These are phyloP conservation scores for Amborella trichopoda DNA, from an alignment of 164 flowering plant genomes.

Conservation along the genomic window DNA sequence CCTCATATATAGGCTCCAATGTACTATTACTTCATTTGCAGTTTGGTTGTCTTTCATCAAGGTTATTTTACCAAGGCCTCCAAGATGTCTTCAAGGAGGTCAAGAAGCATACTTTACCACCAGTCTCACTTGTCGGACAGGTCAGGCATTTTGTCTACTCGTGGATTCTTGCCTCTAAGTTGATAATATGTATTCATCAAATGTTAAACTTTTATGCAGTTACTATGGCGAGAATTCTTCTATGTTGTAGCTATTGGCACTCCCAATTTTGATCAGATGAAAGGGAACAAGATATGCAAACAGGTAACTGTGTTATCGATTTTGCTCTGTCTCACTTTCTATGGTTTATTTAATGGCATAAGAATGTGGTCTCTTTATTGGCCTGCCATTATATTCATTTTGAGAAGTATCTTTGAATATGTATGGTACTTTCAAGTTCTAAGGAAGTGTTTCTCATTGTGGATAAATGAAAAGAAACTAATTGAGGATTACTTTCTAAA, in stretches of 20 bases:
- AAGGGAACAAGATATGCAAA: slow-evolving; percentile 70
- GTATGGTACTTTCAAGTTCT: too few species aligned
- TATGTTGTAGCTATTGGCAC: slow-evolving; percentile 82
- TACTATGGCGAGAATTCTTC: slow-evolving; percentile 93
- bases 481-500: too few species aligned
- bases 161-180: not conserved
- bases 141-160: slow-evolving; percentile 21
- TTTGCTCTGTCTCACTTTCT: too few species aligned
- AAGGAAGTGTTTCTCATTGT: too few species aligned
- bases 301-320: slow-evolving; percentile 52
- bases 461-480: too few species aligned
- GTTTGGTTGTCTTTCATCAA: slow-evolving; percentile 93
- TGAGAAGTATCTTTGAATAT: too few species aligned
- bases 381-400: too few species aligned
- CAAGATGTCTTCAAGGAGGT: slow-evolving; percentile 45
- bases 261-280: slow-evolving; percentile 85
- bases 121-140: slow-evolving; percentile 94
- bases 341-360: too few species aligned
- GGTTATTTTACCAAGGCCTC: slow-evolving; percentile 74
- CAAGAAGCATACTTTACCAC: slow-evolving; percentile 68
- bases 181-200: slow-evolving; percentile 7
- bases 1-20: too few species aligned
- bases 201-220: slow-evolving; percentile 26
- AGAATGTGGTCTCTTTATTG: too few species aligned
- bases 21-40: slow-evolving; percentile 12